Percentiles rank a stretch among this genome's conserved stretches.
These are phyloP conservation scores for Cairneyella variabilis DNA, from an alignment of 495 filamentous ascomycete species.

Conservation along the genomic window DNA sequence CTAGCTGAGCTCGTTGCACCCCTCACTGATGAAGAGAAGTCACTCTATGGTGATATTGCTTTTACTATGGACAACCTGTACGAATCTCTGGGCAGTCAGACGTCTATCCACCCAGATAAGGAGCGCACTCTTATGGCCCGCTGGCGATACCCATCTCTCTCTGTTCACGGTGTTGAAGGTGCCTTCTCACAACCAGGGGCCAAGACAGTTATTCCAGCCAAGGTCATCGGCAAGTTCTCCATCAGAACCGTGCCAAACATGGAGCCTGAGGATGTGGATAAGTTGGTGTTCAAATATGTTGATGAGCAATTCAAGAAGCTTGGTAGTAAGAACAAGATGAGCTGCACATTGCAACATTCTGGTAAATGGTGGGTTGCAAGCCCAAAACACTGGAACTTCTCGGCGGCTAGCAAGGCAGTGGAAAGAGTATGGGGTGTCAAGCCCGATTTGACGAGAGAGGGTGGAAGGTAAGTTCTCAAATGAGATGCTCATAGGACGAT, in stretches of 20 bases:
- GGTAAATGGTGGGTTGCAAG: constrained; percentile 98
- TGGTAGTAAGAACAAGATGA: constrained; percentile 83
- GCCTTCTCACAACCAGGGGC: constrained; percentile 91
- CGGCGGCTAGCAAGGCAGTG: constrained; percentile 86
- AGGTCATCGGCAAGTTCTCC: constrained; percentile 96
- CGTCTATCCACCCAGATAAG: constrained; percentile 78
- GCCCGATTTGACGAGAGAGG: constrained; percentile 94
- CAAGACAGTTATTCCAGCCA: constrained; percentile 98
- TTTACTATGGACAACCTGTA: constrained; percentile 96
- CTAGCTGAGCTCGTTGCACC: constrained; percentile 89
- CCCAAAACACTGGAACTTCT: constrained; percentile 98
- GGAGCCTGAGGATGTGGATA: constrained; percentile 84
- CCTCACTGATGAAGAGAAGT: constrained; percentile 77
- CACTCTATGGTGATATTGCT: constrained; percentile 77
- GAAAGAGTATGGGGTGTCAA: constrained; percentile 87
- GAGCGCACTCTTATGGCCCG: constrained; percentile 89
- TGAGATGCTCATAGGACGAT: not conserved
- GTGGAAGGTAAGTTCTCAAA: constrained; percentile 63
- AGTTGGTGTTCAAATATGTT: constrained; percentile 75
- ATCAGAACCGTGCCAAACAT: constrained; percentile 97
- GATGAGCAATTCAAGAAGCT: constrained; percentile 76
- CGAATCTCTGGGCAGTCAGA: constrained; percentile 82
- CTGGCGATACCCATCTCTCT: constrained; percentile 91
- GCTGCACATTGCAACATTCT: constrained; percentile 74
- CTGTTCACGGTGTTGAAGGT: constrained; percentile 94